Conservation (phyloP, 2,329 filamentous ascomycete species). For the Cadophora gregata region DNA sequence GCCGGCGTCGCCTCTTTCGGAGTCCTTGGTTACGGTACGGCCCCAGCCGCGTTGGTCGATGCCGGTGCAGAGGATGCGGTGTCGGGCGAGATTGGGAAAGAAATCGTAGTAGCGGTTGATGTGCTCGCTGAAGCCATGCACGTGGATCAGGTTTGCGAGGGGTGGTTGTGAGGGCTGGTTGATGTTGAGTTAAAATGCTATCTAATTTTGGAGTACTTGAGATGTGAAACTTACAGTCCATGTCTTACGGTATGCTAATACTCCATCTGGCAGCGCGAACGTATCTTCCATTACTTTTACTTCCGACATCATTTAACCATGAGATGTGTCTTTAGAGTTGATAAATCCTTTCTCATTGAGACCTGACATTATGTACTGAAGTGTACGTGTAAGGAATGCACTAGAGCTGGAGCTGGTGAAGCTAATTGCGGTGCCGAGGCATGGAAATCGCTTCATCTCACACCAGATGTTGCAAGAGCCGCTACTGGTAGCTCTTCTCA, state of each 20-base stretch:
- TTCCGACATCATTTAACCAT: not conserved
- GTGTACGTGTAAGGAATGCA: not conserved
- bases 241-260: constrained; percentile 11
- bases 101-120: constrained; percentile 10
- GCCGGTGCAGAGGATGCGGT: constrained; percentile 4
- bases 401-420: not conserved
- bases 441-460: not conserved
- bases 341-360: not conserved
- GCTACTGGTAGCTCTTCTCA: not conserved
- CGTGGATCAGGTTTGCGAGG: not conserved
- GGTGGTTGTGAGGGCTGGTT: not conserved
- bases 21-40: not conserved
- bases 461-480: not conserved
- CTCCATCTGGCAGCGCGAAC: constrained; percentile 4
- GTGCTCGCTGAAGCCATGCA: constrained; percentile 10
- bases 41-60: constrained; percentile 16
- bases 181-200: no score
- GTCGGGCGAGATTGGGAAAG: not conserved
- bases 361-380: not conserved
- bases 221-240: not conserved
- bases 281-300: constrained; percentile 8
- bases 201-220: not conserved
- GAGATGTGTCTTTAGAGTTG: not conserved
- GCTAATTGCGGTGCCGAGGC: not conserved
- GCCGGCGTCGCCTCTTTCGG: constrained; percentile 1